Evolutionary conservation across 768 basidiomycete species (phyloP), one percentile per base, ranked within the genome.

Genomic region (Phylloporus rhodoxanthus): DNA sequence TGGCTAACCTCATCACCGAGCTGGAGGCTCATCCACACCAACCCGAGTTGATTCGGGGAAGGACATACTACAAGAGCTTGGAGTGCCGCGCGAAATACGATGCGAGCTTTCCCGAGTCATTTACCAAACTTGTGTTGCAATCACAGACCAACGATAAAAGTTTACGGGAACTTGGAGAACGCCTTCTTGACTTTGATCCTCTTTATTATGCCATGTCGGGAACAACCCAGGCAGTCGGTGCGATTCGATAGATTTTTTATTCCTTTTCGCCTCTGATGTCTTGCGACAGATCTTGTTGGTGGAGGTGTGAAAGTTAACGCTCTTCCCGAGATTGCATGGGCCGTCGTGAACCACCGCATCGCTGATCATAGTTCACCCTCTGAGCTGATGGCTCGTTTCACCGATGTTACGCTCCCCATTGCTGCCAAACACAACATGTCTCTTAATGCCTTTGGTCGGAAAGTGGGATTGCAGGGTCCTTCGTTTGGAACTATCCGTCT

Each of bases 271-370:
- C 1, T 15, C 61, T 64, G 10, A 64, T 60, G 11, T 53, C 59
- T 32, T 59, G 57, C 48, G 58, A 56, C 68, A 55, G 75, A 77
- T 48, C 55, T 79, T 8, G 64, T 78, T 38, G 54, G 62, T 23
- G 71, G 72, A 10, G 71, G 68, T 11, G 66, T 70, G 1, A 79
- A 79, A 64, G 62, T 69, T 38, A 76, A 78, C 47, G 74, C 75
- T 3, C 64, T 79, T 8, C 75, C 75, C 0, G 77, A 78, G 53
- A 60, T 60, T 25, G 70, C 59, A 11, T 68, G 58, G 50, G 70
- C 69, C 5, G 48, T 71, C 17, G 57, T 59, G 36, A 69, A 72
- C 41, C 55, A 70, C 45, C 62, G 66, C 8, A 59, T 73, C 44
- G 67, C 62, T 23, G 66, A 66, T 11, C 61, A 72, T 47, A 71